Conservation (phyloP, 768 basidiomycete genomes). For the Cystofilobasidium bisporidii region DNA sequence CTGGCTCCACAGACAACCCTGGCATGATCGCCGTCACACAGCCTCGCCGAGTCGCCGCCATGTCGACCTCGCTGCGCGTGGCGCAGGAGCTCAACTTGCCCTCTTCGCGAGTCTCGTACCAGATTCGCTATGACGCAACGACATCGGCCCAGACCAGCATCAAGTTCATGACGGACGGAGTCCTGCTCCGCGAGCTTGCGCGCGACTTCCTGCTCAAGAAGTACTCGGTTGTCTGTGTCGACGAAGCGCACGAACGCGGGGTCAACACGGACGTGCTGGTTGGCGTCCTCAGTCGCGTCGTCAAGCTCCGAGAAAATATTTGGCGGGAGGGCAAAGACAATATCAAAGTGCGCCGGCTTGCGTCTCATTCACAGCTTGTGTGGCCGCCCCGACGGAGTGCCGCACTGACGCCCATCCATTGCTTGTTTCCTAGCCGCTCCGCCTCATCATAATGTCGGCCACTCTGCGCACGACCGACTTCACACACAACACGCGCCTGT, state of each 20-base stretch:
- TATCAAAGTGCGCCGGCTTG: slow-evolving; percentile 46
- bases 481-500: slow-evolving; percentile 70
- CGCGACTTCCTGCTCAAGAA: slow-evolving; percentile 85
- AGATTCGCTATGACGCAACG: slow-evolving; percentile 94
- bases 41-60: slow-evolving; percentile 90
- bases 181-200: slow-evolving; percentile 81
- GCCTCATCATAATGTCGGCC: slow-evolving; percentile 97
- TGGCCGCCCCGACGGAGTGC: neutral
- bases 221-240: slow-evolving; percentile 90
- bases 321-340: slow-evolving; percentile 63
- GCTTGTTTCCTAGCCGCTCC: slow-evolving; percentile 53
- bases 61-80: slow-evolving; percentile 90
- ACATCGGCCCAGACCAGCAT: slow-evolving; percentile 80
- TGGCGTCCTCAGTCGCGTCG: slow-evolving; percentile 87
- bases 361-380: slow-evolving; percentile 35
- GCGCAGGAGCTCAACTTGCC: slow-evolving; percentile 83
- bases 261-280: slow-evolving; percentile 98
- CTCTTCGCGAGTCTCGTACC: slow-evolving; percentile 73
- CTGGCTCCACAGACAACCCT: slow-evolving; percentile 70
- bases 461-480: slow-evolving; percentile 91
- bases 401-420: neutral
- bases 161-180: slow-evolving; percentile 99
- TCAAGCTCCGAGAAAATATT: slow-evolving; percentile 76
- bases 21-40: slow-evolving; percentile 98
- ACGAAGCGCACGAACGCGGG: slow-evolving; percentile 95